Percentiles rank a stretch among this genome's conserved stretches.
Evolutionary conservation across 768 basidiomycete genomes (phyloP).

Genomic region (Phanerochaete carnosa): DNA sequence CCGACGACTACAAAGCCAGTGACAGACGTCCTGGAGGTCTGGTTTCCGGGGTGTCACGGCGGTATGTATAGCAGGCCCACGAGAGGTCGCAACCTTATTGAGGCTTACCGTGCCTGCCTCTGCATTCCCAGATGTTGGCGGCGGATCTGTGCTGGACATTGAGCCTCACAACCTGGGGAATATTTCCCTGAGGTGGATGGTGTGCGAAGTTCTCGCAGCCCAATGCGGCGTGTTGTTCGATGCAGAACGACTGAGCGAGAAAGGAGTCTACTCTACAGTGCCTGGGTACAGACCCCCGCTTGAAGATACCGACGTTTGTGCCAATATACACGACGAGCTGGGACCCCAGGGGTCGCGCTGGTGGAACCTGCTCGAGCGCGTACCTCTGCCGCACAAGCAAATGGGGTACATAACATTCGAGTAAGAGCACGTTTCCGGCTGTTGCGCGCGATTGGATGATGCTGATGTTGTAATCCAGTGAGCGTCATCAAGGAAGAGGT

Average conservation of each 20-base stretch:
- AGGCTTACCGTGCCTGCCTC: too few species aligned
- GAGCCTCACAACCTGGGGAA: conserved; percentile 45
- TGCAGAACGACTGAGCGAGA: neutral
- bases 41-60: conserved; percentile 52
- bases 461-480: conserved; percentile 17
- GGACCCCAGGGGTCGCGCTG: neutral
- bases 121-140: conserved; percentile 63
- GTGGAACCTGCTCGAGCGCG: conserved; percentile 19
- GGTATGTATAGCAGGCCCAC: conserved; percentile 23
- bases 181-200: conserved; percentile 75
- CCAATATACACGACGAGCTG: neutral
- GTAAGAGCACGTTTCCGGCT: too few species aligned
- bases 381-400: conserved; percentile 1
- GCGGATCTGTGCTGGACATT: conserved; percentile 49
- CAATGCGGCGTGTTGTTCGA: conserved; percentile 60
- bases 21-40: conserved; percentile 55
- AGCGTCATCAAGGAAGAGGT: conserved; percentile 55
- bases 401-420: too few species aligned
- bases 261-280: neutral
- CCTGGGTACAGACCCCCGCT: neutral
- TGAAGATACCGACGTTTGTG: neutral
- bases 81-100: too few species aligned
- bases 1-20: conserved; percentile 10
- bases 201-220: conserved; percentile 56
- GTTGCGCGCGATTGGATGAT: too few species aligned